phyloP scores from a whole-genome alignment of 805 yeast genomes.

The Metschnikowia noctiluminum region DNA sequence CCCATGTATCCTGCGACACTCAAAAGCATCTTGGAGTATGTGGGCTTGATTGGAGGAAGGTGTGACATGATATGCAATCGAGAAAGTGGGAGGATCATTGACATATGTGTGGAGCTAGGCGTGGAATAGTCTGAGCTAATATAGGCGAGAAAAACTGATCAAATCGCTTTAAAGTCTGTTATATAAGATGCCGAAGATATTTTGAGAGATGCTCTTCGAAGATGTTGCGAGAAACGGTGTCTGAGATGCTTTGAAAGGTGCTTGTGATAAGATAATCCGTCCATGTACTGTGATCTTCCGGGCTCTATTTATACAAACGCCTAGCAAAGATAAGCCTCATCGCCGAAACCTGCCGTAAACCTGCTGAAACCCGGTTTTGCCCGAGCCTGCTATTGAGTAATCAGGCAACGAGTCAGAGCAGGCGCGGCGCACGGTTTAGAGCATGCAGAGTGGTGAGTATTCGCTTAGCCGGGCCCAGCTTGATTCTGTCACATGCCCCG shows the following conservation, averaged over 20 bases:
- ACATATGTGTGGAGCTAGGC: neutral
- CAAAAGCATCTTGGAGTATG: conserved; percentile 18
- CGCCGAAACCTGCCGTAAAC: neutral
- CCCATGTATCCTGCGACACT: conserved; percentile 23
- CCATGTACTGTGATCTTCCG: too few species aligned
- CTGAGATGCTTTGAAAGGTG: too few species aligned
- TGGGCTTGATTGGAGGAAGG: conserved; percentile 11
- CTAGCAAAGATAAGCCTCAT: neutral
- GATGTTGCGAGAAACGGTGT: too few species aligned
- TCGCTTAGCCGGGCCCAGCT: conserved; percentile 2
- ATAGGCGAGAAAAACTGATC: neutral
- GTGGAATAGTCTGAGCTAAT: neutral
- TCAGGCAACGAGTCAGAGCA: conserved; percentile 1
- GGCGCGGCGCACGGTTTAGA: neutral
- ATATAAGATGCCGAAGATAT: too few species aligned
- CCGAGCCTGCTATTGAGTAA: neutral
- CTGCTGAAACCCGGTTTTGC: neutral
- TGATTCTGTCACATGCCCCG: neutral
- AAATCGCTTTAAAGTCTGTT: too few species aligned
- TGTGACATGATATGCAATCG: conserved; percentile 9
- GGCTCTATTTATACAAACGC: neutral
- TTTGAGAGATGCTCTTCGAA: too few species aligned
- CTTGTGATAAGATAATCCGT: too few species aligned
- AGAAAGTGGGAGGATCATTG: conserved; percentile 8
- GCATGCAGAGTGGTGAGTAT: conserved; percentile 1